These are phyloP conservation scores for Gossypium gossypioides DNA, from an alignment of 441 rosid species.

Conservation along the genomic window DNA sequence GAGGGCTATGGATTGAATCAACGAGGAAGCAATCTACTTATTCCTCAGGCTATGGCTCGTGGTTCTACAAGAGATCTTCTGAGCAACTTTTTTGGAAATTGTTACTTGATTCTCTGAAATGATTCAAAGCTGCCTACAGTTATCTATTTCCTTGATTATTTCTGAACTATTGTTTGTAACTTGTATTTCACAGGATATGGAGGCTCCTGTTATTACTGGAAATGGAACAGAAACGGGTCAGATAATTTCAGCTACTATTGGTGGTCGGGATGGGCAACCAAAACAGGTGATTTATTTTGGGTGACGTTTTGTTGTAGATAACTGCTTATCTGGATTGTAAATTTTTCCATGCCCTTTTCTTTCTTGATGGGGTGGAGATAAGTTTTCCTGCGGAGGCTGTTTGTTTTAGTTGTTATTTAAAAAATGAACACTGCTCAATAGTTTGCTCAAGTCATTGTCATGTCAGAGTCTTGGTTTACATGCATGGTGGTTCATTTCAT, in stretches of 20 bases:
- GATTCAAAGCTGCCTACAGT: not conserved
- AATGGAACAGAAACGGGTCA: conserved; percentile 77
- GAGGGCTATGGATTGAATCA: not conserved
- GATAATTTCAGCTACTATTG: conserved; percentile 64
- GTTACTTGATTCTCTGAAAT: not conserved
- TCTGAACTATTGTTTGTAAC: conserved; percentile 5
- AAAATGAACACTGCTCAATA: not conserved
- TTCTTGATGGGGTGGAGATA: not conserved
- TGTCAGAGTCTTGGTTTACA: not conserved
- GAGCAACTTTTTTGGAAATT: not conserved
- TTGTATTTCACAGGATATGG: conserved; percentile 45
- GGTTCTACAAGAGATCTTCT: conserved; percentile 5
- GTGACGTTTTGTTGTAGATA: conserved; percentile 1
- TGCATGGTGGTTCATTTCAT: not conserved
- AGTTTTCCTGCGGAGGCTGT: not conserved
- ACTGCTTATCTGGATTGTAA: conserved; percentile 2
- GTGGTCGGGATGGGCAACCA: conserved; percentile 77
- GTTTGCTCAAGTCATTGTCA: not conserved
- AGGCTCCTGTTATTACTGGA: conserved; percentile 53
- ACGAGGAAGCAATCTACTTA: not conserved
- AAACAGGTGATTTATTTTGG: conserved; percentile 54
- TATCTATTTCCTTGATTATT: not conserved
- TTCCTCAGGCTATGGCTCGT: not conserved
- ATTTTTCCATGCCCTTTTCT: not conserved
- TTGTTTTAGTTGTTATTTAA: not conserved